Evolutionary conservation across 2,329 filamentous ascomycete genomes (phyloP).

Genomic region (Aspergillus intermedius): DNA sequence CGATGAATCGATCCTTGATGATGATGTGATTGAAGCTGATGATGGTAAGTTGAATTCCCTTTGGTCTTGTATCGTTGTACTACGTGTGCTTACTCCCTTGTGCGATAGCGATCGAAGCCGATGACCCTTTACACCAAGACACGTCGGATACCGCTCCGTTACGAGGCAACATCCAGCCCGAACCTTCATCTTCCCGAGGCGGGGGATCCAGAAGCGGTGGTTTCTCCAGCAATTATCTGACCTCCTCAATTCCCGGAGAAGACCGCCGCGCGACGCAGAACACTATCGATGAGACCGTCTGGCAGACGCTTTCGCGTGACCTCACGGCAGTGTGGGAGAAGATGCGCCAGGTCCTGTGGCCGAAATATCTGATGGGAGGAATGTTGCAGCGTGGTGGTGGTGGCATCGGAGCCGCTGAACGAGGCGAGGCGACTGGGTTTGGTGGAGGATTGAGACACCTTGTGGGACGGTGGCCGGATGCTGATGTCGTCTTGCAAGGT

Average conservation of each 20-base stretch:
- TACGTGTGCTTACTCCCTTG: neutral
- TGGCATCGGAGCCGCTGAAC: slow-evolving; percentile 48
- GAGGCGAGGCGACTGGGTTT: slow-evolving; percentile 46
- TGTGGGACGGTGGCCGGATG: slow-evolving; percentile 61
- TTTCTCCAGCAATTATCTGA: slow-evolving; percentile 78
- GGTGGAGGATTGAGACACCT: slow-evolving; percentile 47
- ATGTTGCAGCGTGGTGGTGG: slow-evolving; percentile 55
- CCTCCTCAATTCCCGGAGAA: slow-evolving; percentile 83
- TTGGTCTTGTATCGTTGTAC: neutral
- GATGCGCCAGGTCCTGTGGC: slow-evolving; percentile 94
- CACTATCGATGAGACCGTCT: slow-evolving; percentile 95
- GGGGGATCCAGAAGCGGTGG: slow-evolving; percentile 22
- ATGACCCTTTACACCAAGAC: slow-evolving; percentile 67
- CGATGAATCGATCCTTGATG: slow-evolving; percentile 56
- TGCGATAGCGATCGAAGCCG: slow-evolving; percentile 71
- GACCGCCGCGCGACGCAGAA: slow-evolving; percentile 83
- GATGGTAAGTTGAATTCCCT: slow-evolving; percentile 50
- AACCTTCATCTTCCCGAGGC: slow-evolving; percentile 38
- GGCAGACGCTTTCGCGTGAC: slow-evolving; percentile 92
- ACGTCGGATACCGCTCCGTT: slow-evolving; percentile 68
- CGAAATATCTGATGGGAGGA: slow-evolving; percentile 78
- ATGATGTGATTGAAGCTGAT: slow-evolving; percentile 72
- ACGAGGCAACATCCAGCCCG: slow-evolving; percentile 72
- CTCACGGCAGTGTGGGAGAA: slow-evolving; percentile 93
- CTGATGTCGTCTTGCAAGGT: slow-evolving; percentile 58